Evolutionary conservation across 352 stramenopile species (phyloP).

Genomic region (Salisapilia sapeloensis): DNA sequence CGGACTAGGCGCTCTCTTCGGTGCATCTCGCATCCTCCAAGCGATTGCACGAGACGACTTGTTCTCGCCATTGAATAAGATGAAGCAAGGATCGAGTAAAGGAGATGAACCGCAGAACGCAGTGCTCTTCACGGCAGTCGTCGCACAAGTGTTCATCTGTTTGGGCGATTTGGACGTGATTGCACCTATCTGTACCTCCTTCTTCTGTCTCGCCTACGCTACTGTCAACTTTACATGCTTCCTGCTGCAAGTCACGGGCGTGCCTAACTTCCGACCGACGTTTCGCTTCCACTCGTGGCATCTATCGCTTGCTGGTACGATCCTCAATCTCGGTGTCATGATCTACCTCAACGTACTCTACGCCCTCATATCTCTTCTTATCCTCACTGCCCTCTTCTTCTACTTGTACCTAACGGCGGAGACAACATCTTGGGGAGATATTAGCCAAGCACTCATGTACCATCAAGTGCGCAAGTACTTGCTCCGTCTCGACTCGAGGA

Average conservation of each 20-base stretch:
- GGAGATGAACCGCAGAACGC: constrained; percentile 55
- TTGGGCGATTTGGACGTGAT: constrained; percentile 60
- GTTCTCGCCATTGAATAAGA: constrained; percentile 21
- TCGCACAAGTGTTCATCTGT: constrained; percentile 54
- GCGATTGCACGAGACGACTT: constrained; percentile 59
- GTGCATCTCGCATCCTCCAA: constrained; percentile 51
- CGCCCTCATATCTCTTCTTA: constrained; percentile 25
- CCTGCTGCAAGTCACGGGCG: constrained; percentile 49
- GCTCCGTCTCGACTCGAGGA: constrained; percentile 41
- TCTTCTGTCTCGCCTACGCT: constrained; percentile 67
- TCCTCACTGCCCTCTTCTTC: constrained; percentile 37
- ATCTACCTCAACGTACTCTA: constrained; percentile 58
- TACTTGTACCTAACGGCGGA: constrained; percentile 42
- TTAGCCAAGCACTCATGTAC: constrained; percentile 76
- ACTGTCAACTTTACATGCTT: constrained; percentile 63
- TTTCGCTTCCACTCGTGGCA: constrained; percentile 60
- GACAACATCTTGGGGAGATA: constrained; percentile 49
- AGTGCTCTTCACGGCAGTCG: constrained; percentile 38
- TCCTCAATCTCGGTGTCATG: constrained; percentile 53
- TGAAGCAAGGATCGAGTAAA: constrained; percentile 25
- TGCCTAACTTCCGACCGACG: constrained; percentile 63
- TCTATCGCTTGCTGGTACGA: constrained; percentile 29
- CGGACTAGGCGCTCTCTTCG: constrained; percentile 45
- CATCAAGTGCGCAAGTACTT: constrained; percentile 71
- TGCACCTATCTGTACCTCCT: constrained; percentile 62